A percentile compares a stretch with the other conserved stretches of the same genome.
phyloP scores from a whole-genome alignment of 108 stramenopile genomes.

The Licmophora abbreviata region DNA sequence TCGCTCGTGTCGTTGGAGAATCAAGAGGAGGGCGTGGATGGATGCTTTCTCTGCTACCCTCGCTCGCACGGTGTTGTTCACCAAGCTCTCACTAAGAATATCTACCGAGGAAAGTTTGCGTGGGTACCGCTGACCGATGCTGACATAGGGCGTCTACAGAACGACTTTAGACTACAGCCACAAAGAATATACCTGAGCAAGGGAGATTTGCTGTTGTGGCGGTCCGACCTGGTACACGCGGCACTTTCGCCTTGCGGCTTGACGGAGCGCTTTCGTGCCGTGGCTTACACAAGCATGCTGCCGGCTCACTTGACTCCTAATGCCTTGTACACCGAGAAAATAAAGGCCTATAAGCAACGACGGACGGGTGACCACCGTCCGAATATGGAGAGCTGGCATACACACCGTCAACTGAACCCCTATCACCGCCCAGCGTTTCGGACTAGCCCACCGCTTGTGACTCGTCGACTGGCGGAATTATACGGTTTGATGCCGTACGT shows the following conservation, averaged over 20 bases:
- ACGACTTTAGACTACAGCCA: conserved; percentile 14
- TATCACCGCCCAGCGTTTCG: conserved; percentile 40
- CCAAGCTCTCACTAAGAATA: conserved; percentile 16
- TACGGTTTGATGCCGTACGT: conserved; percentile 58
- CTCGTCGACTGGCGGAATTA: conserved; percentile 45
- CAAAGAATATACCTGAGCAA: conserved; percentile 22
- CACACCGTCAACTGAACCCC: neutral
- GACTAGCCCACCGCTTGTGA: conserved; percentile 38
- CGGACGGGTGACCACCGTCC: conserved; percentile 45
- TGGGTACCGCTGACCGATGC: conserved; percentile 33
- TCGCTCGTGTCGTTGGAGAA: conserved; percentile 33
- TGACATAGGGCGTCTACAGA: conserved; percentile 15
- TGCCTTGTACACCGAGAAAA: conserved; percentile 13
- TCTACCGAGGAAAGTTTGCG: conserved; percentile 25
- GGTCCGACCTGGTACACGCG: conserved; percentile 40
- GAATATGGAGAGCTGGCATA: conserved; percentile 33
- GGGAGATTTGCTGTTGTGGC: conserved; percentile 69
- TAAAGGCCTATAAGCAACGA: conserved; percentile 50
- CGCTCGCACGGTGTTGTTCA: conserved; percentile 27
- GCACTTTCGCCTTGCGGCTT: conserved; percentile 14
- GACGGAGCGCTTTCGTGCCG: conserved; percentile 25
- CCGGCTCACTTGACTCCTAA: conserved; percentile 15
- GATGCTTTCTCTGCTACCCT: conserved; percentile 36
- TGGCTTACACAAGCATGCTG: conserved; percentile 33
- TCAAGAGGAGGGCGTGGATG: conserved; percentile 30